Evolutionary conservation across 495 filamentous ascomycete species (phyloP), one percentile per base, ranked within the genome.

Genomic region (Daldinia grandis): DNA sequence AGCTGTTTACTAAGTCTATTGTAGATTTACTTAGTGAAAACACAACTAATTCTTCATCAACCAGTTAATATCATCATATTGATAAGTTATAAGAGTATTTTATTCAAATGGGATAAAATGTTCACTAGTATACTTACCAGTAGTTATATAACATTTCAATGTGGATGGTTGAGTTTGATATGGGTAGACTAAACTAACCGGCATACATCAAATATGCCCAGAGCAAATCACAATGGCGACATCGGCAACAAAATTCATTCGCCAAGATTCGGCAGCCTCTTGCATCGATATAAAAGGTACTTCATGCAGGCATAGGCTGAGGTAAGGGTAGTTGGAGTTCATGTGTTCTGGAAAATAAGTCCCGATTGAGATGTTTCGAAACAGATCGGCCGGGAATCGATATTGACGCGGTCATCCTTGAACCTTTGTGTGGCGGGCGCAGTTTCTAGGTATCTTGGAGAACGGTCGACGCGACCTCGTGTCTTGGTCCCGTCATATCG

Each of bases 291-390:
- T 14, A 7, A 8, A 4, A 5, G 17, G 38, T 17, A 5, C 15
- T 17, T 40, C 38, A 40, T 17, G 38, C n/a, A 40, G 38, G 17
- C 5, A 17, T n/a, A 17, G 7, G 21, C 9, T 21, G 5, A 47
- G 17, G 17, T 5, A 47, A 7, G 42, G 17, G 1, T 47, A 35
- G 33, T 35, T 35, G 33, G 33, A 14, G 12, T 21, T 21, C 19
- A 7, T 21, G 21, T 24, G 42, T 47, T 47, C 42, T 47, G 42
- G 42, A 47, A 47, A 9, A 44, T 21, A 47, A 9, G 24, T 47
- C 17, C 42, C 25, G 51, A 42, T 53, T 33, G 28, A 58, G 19
- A 63, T 72, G 69, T 72, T 72, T 72, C 64, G 69, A 72, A 67
- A 72, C 69, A 55, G 62, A 72, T 72, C 64, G 69, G 35, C 69